These are phyloP conservation scores for Onygena corvina DNA, from an alignment of 2,329 filamentous ascomycete genomes.

Conservation along the genomic window DNA sequence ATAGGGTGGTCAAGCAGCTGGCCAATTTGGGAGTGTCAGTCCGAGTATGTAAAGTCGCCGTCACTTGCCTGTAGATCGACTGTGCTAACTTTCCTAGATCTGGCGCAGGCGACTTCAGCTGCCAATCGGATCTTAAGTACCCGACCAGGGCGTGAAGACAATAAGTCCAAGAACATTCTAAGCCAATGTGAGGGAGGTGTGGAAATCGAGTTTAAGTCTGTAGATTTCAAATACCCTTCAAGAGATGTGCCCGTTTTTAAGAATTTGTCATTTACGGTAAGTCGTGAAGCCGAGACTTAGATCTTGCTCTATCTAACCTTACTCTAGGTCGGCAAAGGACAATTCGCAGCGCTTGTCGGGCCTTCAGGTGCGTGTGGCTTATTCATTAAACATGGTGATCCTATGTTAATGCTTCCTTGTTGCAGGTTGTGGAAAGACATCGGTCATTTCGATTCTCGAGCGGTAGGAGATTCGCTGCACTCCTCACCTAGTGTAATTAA, in stretches of 20 bases:
- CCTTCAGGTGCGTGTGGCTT: slow-evolving; percentile 25
- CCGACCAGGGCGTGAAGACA: slow-evolving; percentile 13
- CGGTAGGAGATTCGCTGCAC: slow-evolving; percentile 16
- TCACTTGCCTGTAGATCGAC: not conserved
- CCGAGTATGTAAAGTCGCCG: slow-evolving; percentile 33
- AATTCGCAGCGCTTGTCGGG: slow-evolving; percentile 38
- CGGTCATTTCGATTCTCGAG: slow-evolving; percentile 36
- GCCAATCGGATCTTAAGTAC: slow-evolving; percentile 28
- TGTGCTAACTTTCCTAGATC: slow-evolving; percentile 11
- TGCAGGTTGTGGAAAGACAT: slow-evolving; percentile 36
- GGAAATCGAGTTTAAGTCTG: slow-evolving; percentile 24
- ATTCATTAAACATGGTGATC: not conserved
- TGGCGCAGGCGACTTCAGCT: slow-evolving; percentile 30
- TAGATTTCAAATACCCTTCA: slow-evolving; percentile 29
- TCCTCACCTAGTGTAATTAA: not conserved
- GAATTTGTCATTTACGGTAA: slow-evolving; percentile 22
- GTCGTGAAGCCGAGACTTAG: not conserved
- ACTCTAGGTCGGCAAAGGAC: slow-evolving; percentile 26
- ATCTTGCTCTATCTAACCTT: not conserved
- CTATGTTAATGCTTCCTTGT: not conserved
- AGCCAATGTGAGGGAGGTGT: slow-evolving; percentile 17
- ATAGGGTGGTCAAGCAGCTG: slow-evolving; percentile 53
- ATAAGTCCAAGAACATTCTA: not conserved
- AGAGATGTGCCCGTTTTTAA: slow-evolving; percentile 23
- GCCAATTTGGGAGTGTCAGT: slow-evolving; percentile 55